Evolutionary conservation across 225 moss, liverwort and hornwort species (phyloP).

Genomic region (Sphagnum tenellum): DNA sequence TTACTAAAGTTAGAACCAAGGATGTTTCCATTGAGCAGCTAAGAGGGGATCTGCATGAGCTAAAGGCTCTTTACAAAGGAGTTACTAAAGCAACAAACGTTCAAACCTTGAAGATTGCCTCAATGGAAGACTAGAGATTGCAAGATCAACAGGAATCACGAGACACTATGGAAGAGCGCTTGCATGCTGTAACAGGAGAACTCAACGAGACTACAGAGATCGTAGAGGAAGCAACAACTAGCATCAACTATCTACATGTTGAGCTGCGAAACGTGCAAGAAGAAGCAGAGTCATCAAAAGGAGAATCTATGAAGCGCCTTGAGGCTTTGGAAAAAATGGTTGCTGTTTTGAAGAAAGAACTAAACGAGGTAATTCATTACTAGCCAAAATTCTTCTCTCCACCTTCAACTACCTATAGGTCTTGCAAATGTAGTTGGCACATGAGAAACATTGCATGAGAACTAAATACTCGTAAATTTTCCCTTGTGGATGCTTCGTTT

Average conservation of each 20-base stretch:
- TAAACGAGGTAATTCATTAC: conserved; percentile 17
- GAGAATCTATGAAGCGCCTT: conserved; percentile 17
- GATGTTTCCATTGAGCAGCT: conserved; percentile 28
- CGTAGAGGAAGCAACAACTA: conserved; percentile 28
- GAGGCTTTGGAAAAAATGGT: conserved; percentile 14
- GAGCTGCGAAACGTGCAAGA: conserved; percentile 22
- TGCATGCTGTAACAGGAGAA: conserved; percentile 16
- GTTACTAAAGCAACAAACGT: not conserved
- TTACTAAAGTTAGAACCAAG: conserved; percentile 23
- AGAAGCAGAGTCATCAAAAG: conserved; percentile 9
- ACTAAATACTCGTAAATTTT: too few relatives aligned
- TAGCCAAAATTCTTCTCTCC: too few relatives aligned
- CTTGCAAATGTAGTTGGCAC: too few relatives aligned
- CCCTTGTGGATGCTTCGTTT: too few relatives aligned
- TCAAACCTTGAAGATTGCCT: conserved; percentile 18
- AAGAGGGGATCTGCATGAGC: conserved; percentile 22
- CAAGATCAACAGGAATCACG: conserved; percentile 15
- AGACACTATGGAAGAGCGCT: conserved; percentile 11
- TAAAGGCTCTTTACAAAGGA: conserved; percentile 9
- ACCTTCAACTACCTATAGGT: too few relatives aligned
- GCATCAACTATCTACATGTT: conserved; percentile 26
- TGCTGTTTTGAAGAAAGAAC: conserved; percentile 18
- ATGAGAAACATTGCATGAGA: too few relatives aligned
- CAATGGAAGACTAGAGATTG: conserved; percentile 23
- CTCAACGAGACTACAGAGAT: conserved; percentile 17